Conservation (phyloP, 2,329 filamentous ascomycete species). For the Penicillium hordei region DNA sequence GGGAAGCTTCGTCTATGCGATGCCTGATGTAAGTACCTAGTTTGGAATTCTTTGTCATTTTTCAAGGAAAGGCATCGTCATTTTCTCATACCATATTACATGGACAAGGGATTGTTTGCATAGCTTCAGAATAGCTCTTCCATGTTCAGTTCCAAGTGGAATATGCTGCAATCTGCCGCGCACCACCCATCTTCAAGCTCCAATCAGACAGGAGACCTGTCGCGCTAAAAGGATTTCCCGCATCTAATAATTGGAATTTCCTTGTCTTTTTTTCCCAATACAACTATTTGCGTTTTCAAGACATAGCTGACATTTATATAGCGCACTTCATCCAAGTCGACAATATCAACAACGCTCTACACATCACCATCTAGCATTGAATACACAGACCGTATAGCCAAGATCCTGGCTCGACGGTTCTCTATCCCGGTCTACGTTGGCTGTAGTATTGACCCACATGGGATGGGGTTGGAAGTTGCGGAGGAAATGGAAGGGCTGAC, state of each 20-base stretch:
- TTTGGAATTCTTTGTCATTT: not conserved
- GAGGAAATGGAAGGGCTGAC: slow-evolving; percentile 92
- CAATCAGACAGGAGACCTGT: not conserved
- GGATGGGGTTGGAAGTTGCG: slow-evolving; percentile 76
- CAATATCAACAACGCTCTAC: slow-evolving; percentile 75
- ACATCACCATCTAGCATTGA: slow-evolving; percentile 71
- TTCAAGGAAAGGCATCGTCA: not conserved
- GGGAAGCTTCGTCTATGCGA: slow-evolving; percentile 89
- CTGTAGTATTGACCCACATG: slow-evolving; percentile 77
- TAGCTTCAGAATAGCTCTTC: not conserved
- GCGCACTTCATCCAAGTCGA: slow-evolving; percentile 52
- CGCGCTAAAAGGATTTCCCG: not conserved
- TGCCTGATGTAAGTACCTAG: slow-evolving; percentile 71
- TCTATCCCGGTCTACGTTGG: slow-evolving; percentile 82
- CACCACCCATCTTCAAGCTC: not conserved
- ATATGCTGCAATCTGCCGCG: not conserved
- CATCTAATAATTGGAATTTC: not conserved
- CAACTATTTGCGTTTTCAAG: too few species aligned
- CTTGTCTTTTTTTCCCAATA: not conserved
- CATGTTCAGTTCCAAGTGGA: not conserved
- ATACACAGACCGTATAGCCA: slow-evolving; percentile 81
- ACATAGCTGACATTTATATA: slow-evolving; percentile 23
- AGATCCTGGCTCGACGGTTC: slow-evolving; percentile 72
- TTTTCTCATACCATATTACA: not conserved
- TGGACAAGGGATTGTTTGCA: not conserved